Conservation (phyloP, 2,329 filamentous ascomycete genomes). For the Tolypocladium inflatum region DNA sequence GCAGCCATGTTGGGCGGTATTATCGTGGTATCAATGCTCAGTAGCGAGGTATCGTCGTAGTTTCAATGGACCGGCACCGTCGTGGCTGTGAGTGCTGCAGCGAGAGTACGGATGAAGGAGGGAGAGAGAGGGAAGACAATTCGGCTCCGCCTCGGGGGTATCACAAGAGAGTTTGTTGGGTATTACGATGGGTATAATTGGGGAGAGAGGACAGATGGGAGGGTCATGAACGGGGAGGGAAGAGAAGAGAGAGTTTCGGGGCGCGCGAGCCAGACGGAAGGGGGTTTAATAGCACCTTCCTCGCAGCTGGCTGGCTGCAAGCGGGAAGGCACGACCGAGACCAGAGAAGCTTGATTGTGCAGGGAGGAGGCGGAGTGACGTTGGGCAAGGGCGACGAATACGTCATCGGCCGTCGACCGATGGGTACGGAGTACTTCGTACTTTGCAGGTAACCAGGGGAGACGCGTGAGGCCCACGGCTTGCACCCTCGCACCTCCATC, state of each 20-base stretch:
- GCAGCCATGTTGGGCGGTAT: constrained; percentile 21
- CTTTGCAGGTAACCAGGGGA: background rate
- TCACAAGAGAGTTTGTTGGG: constrained; percentile 14
- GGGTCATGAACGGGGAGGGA: constrained; percentile 5
- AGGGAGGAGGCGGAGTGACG: constrained; percentile 18
- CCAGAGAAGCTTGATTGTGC: constrained; percentile 10
- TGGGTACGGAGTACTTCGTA: background rate
- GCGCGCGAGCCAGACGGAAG: background rate
- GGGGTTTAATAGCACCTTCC: background rate
- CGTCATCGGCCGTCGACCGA: constrained; percentile 17
- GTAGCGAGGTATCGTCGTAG: background rate
- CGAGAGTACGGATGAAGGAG: background rate
- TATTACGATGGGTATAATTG: constrained; percentile 12
- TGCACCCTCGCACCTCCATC: background rate
- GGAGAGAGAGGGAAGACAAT: constrained; percentile 2
- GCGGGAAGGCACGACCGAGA: constrained; percentile 3
- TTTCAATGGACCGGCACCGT: background rate
- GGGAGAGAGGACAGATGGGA: constrained; percentile 5
- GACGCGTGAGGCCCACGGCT: background rate
- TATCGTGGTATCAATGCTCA: constrained; percentile 3
- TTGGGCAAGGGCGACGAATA: constrained; percentile 21
- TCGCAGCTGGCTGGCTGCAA: background rate
- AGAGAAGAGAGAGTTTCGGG: constrained; percentile 4
- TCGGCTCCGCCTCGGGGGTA: constrained; percentile 11
- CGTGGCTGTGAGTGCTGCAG: background rate